Evolutionary conservation across 2,329 filamentous ascomycete genomes (phyloP).

Genomic region (Ophidiomyces ophidiicola): DNA sequence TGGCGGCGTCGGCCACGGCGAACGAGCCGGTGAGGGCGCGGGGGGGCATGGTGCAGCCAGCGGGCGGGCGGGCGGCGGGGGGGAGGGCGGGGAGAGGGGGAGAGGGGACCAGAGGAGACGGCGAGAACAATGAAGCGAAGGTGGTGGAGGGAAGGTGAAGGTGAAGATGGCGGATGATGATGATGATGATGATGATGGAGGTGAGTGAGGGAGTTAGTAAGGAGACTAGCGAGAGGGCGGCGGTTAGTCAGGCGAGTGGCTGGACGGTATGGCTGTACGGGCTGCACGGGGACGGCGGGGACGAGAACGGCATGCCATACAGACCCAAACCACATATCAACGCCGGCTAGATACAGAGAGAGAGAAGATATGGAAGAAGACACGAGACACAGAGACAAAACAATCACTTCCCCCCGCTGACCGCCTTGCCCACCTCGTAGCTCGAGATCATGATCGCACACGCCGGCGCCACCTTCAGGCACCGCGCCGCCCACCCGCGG

Average conservation of each 20-base stretch:
- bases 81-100: neutral
- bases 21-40: constrained; percentile 80
- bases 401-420: no score
- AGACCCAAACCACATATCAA: no score
- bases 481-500: constrained; percentile 81
- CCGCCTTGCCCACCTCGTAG: constrained; percentile 90
- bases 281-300: no score
- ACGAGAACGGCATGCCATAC: no score
- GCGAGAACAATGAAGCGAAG: constrained; percentile 14
- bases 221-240: no score
- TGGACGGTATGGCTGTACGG: no score
- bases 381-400: no score
- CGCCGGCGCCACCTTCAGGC: constrained; percentile 85
- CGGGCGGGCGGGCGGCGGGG: neutral
- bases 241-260: no score
- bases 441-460: constrained; percentile 99
- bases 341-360: neutral
- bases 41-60: constrained; percentile 56
- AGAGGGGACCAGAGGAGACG: constrained; percentile 8
- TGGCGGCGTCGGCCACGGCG: constrained; percentile 80
- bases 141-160: constrained; percentile 17
- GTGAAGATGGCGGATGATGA: neutral
- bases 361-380: neutral
- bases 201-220: no score
- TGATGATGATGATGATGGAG: no score